Evolutionary conservation across 768 basidiomycete genomes (phyloP), one percentile per base, ranked within the genome.

Genomic region (Phlebiopsis flavidoalba): DNA sequence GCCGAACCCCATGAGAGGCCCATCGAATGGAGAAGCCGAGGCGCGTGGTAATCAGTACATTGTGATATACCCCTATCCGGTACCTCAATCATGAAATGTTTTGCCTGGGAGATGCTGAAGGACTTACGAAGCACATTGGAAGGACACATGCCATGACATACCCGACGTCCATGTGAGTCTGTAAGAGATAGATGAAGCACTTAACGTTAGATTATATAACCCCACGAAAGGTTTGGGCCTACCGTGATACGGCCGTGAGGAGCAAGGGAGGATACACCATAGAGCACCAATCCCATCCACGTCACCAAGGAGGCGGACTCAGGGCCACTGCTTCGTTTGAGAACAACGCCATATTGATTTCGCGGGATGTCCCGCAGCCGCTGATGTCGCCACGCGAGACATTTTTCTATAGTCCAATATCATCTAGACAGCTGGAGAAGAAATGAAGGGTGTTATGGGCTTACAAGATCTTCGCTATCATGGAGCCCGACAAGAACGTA

Each of bases 281-380:
- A 60, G 26, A 69, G 46, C 5, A 67, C 56, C 19, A 69, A 60
- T 5, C 68, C 68, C 15, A 69, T 43, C 68, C 68, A 69, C 19
- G 68, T 69, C 7, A 69, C 63, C 5, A 64, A 33, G n/a, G n/a
- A n/a, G 17, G 68, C 68, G n/a, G 66, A 65, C 63, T 67, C 68
- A 51, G n/a, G n/a, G 64, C 63, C 48, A 64, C 48, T 8, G 66
- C 68, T 12, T 60, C 61, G n/a, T n/a, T n/a, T n/a, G 47, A 67
- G 15, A 22, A 47, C 46, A 24, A 35, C 31, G 2, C 35, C 54
- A 14, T 55, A 55, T 37, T 36, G 54, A 33, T 53, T 8, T 5
- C 14, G 19, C 21, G n/a, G 19, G 21, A 21, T 3, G 17, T 21
- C 17, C n/a, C 21, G 12, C 14, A 49, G 48, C 5, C 19, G 24